phyloP scores from a whole-genome alignment of 179 eudicot genomes.

The Drosera spatulata region DNA sequence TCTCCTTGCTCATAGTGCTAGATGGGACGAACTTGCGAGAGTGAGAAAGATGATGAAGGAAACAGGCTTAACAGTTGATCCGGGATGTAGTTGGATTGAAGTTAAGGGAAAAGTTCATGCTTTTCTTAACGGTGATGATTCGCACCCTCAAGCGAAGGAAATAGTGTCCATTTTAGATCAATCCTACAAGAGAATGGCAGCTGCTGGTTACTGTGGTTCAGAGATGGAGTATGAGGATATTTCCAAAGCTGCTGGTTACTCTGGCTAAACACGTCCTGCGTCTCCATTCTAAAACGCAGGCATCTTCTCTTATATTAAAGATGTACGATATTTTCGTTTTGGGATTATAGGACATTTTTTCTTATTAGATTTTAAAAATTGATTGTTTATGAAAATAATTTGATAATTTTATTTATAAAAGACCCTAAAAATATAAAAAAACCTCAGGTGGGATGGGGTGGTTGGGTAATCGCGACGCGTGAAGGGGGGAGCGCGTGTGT shows the following conservation, averaged over 20 bases:
- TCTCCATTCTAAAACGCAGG: too few relatives aligned
- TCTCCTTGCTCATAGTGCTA: conserved; percentile 45
- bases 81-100: conserved; percentile 87
- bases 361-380: too few relatives aligned
- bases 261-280: too few relatives aligned
- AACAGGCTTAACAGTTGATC: conserved; percentile 54
- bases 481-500: too few relatives aligned
- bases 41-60: conserved; percentile 56
- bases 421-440: too few relatives aligned
- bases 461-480: too few relatives aligned
- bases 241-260: conserved; percentile 70
- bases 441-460: too few relatives aligned
- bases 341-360: too few relatives aligned
- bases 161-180: conserved; percentile 42
- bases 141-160: conserved; percentile 60
- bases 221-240: conserved; percentile 22
- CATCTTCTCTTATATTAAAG: too few relatives aligned
- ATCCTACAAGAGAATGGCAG: conserved; percentile 53
- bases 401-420: too few relatives aligned
- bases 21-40: conserved; percentile 60
- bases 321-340: too few relatives aligned
- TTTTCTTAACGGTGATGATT: conserved; percentile 63
- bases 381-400: too few relatives aligned
- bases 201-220: conserved; percentile 18
- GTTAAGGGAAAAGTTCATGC: conserved; percentile 78